A percentile compares a stretch with the other conserved stretches of the same genome.
These are phyloP conservation scores for Leishmania arabica DNA, from an alignment of 208 protist genomes.

Conservation along the genomic window DNA sequence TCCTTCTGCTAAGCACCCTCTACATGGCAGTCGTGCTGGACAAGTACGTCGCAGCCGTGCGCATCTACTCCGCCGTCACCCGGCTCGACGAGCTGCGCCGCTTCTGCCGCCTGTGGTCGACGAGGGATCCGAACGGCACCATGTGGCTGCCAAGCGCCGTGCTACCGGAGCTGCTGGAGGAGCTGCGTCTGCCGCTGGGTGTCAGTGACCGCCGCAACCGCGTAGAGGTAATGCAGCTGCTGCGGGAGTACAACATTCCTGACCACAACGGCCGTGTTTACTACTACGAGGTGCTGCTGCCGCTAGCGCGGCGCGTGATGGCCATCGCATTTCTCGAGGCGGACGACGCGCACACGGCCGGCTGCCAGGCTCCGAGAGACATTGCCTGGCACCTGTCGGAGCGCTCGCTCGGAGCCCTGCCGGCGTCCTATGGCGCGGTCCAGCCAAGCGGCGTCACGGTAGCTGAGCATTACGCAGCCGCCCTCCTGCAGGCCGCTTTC, in stretches of 20 bases:
- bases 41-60: slow-evolving; percentile 77
- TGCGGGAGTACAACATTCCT: slow-evolving; percentile 91
- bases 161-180: slow-evolving; percentile 77
- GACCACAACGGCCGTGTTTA: slow-evolving; percentile 79
- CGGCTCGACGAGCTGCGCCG: slow-evolving; percentile 76
- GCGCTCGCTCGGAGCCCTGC: slow-evolving; percentile 41
- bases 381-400: slow-evolving; percentile 76
- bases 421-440: slow-evolving; percentile 23
- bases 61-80: slow-evolving; percentile 65
- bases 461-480: slow-evolving; percentile 82
- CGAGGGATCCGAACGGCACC: slow-evolving; percentile 74
- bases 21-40: slow-evolving; percentile 89
- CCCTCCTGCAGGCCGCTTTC: slow-evolving; percentile 86
- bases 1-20: slow-evolving; percentile 69
- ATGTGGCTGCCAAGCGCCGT: slow-evolving; percentile 57
- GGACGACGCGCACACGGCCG: slow-evolving; percentile 37
- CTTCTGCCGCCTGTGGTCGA: slow-evolving; percentile 80
- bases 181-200: slow-evolving; percentile 84
- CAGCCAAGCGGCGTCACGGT: slow-evolving; percentile 41
- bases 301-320: slow-evolving; percentile 83
- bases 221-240: slow-evolving; percentile 71
- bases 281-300: slow-evolving; percentile 88
- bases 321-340: slow-evolving; percentile 76
- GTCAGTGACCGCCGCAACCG: slow-evolving; percentile 70
- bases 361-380: slow-evolving; percentile 51